Evolutionary conservation across 78 protist species (phyloP).

Genomic region (Dictyostelium brefeldianum): DNA sequence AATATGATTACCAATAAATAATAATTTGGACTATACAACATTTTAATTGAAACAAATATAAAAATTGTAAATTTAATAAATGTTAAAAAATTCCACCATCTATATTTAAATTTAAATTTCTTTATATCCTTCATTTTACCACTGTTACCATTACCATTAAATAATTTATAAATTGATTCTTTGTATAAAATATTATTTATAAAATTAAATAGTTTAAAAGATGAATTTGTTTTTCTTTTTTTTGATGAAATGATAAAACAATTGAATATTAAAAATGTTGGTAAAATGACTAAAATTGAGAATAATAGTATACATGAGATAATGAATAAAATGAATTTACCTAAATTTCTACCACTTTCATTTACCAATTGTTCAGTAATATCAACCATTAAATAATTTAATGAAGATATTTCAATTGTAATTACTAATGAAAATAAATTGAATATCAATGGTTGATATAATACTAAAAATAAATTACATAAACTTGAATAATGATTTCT

Average conservation of each 20-base stretch:
- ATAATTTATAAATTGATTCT: not conserved
- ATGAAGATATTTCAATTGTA: not conserved
- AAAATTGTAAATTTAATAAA: not conserved
- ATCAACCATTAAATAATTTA: constrained; percentile 2
- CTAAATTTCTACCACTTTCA: no score
- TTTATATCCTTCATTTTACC: not conserved
- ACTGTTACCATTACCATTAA: not conserved
- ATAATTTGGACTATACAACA: not conserved
- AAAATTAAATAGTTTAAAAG: no score
- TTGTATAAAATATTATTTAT: not conserved
- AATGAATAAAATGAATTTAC: not conserved
- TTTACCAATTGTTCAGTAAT: not conserved
- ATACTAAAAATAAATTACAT: not conserved
- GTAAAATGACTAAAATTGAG: not conserved
- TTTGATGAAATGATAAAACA: not conserved
- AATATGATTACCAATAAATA: not conserved
- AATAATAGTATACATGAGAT: not conserved
- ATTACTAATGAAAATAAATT: not conserved
- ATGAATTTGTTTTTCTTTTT: no score
- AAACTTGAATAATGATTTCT: no score
- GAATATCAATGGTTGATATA: constrained; percentile 9
- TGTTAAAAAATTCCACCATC: constrained; percentile 6
- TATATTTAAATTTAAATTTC: not conserved
- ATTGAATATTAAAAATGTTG: not conserved
- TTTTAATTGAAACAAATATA: not conserved